These are phyloP conservation scores for Colletotrichum chlorophyti DNA, from an alignment of 2,329 filamentous ascomycete genomes.

Conservation along the genomic window DNA sequence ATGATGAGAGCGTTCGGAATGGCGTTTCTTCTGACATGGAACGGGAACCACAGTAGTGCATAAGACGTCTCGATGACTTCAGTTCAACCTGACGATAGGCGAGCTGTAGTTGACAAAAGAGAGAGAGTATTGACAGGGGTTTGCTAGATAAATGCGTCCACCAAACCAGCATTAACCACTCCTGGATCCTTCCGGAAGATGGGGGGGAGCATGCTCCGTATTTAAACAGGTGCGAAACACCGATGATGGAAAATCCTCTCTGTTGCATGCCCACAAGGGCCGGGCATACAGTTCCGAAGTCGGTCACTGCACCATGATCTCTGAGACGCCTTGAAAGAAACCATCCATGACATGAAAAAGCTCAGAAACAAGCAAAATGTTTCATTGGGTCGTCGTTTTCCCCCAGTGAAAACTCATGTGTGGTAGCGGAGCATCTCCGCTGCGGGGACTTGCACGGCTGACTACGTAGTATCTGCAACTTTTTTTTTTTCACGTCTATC, in stretches of 20 bases:
- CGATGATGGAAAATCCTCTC: not conserved
- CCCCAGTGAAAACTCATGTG: not conserved
- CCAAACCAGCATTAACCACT: not conserved
- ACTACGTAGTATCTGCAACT: conserved; percentile 18
- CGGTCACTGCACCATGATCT: conserved; percentile 5
- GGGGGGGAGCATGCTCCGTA: not conserved
- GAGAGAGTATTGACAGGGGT: not conserved
- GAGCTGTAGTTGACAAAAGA: not conserved
- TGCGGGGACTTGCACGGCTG: conserved; percentile 14
- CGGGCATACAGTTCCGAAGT: conserved; percentile 12
- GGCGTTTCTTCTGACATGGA: not conserved
- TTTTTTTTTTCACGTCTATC: conserved; percentile 8
- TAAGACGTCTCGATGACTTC: conserved; percentile 3
- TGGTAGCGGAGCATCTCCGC: conserved; percentile 18
- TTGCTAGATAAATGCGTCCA: not conserved
- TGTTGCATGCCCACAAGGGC: conserved; percentile 8
- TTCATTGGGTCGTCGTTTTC: conserved; percentile 2
- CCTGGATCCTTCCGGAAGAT: not conserved
- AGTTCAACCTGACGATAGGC: conserved; percentile 2
- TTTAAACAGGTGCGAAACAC: not conserved
- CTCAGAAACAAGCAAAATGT: not conserved
- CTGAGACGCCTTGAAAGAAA: conserved; percentile 4
- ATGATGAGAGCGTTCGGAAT: not conserved
- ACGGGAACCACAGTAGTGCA: not conserved
- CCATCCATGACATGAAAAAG: not conserved